phyloP scores from a whole-genome alignment of 2,329 filamentous ascomycete genomes.

The Fusarium coicis region DNA sequence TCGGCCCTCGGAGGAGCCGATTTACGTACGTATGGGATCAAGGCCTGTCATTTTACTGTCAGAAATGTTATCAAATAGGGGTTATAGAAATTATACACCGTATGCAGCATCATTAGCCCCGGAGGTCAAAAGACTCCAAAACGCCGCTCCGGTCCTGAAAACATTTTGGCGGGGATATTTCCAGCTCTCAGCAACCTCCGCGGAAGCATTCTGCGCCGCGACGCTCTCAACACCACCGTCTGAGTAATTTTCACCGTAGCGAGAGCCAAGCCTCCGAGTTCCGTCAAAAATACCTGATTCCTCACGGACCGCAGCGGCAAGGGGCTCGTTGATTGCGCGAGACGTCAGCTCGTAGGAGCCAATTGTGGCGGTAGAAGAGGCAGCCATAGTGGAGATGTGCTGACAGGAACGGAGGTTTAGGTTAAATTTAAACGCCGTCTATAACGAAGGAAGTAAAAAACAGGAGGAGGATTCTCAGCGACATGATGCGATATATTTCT shows the following conservation, averaged over 20 bases:
- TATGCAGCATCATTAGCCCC: conserved; percentile 69
- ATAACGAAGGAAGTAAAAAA: background rate
- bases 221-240: conserved; percentile 14
- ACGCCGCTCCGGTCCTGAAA: conserved; percentile 61
- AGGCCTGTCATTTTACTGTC: conserved; percentile 49
- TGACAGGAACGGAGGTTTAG: conserved; percentile 15
- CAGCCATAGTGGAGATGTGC: conserved; percentile 22
- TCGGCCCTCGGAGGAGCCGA: background rate
- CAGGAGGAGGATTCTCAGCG: background rate
- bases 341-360: conserved; percentile 33
- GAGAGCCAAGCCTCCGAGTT: conserved; percentile 2
- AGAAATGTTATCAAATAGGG: background rate
- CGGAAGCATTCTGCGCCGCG: background rate
- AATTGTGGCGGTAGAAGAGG: conserved; percentile 33
- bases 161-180: conserved; percentile 51
- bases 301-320: conserved; percentile 1
- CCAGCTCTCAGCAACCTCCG: conserved; percentile 29
- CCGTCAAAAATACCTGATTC: background rate
- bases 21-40: conserved; percentile 58
- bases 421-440: conserved; percentile 3
- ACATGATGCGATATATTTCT: background rate
- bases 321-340: conserved; percentile 5
- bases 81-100: conserved; percentile 56
- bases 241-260: background rate
- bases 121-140: conserved; percentile 67